Percentiles rank a stretch among this genome's conserved stretches.
Evolutionary conservation across 2,329 filamentous ascomycete genomes (phyloP).

Genomic region (Clarireedia hainanense): DNA sequence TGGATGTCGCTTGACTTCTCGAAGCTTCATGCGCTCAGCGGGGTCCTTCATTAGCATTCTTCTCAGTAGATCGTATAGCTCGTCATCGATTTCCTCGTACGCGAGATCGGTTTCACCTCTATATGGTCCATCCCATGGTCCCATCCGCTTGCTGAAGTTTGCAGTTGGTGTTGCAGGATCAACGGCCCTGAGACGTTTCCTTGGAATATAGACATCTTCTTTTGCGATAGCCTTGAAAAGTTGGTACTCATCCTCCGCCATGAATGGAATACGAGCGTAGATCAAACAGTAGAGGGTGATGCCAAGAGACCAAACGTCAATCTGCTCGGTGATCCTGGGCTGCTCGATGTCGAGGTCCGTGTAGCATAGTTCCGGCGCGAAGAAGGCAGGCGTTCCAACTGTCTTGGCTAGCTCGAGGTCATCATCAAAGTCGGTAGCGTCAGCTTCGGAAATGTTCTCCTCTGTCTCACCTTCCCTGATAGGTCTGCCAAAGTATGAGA

Average conservation of each 20-base stretch:
- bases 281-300: slow-evolving; percentile 95
- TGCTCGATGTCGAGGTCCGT: slow-evolving; percentile 64
- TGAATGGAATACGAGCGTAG: slow-evolving; percentile 87
- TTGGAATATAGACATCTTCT: slow-evolving; percentile 84
- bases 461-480: slow-evolving; percentile 75
- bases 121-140: slow-evolving; percentile 49
- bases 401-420: slow-evolving; percentile 97
- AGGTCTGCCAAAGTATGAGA: slow-evolving; percentile 90
- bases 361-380: slow-evolving; percentile 91
- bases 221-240: slow-evolving; percentile 90
- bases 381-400: slow-evolving; percentile 94
- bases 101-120: slow-evolving; percentile 69
- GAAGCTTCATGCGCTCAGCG: slow-evolving; percentile 75
- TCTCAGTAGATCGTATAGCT: slow-evolving; percentile 68
- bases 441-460: slow-evolving; percentile 67
- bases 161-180: slow-evolving; percentile 50
- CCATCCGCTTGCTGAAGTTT: slow-evolving; percentile 45
- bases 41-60: slow-evolving; percentile 86
- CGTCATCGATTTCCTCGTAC: slow-evolving; percentile 79
- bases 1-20: slow-evolving; percentile 87
- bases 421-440: slow-evolving; percentile 81
- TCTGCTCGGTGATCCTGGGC: slow-evolving; percentile 80
- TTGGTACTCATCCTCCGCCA: slow-evolving; percentile 83
- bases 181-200: slow-evolving; percentile 69
- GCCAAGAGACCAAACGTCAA: slow-evolving; percentile 95